phyloP scores from a whole-genome alignment of 306 rosid genomes.

The Canavalia gladiata region DNA sequence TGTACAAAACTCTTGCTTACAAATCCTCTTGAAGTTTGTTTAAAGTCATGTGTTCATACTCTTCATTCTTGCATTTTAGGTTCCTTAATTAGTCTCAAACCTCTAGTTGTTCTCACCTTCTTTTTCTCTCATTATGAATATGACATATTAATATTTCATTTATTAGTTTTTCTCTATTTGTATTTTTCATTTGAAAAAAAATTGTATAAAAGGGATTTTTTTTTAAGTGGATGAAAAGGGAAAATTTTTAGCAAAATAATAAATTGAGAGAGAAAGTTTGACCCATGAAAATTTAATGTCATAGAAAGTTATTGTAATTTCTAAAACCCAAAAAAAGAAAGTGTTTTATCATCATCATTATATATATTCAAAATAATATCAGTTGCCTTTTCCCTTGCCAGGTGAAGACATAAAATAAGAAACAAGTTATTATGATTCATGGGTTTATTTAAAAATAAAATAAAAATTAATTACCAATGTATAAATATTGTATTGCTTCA shows the following conservation, averaged over 20 bases:
- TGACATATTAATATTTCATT: not conserved
- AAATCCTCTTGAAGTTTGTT: slow-evolving; percentile 26
- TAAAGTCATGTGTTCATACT: slow-evolving; percentile 30
- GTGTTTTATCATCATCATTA: not conserved
- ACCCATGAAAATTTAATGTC: too few relatives aligned
- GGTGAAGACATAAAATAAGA: not conserved
- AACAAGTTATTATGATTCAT: not conserved
- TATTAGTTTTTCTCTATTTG: not conserved
- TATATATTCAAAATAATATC: not conserved
- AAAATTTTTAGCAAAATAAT: not conserved
- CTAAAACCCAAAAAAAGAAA: not conserved
- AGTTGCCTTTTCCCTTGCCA: not conserved
- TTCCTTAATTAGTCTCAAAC: not conserved
- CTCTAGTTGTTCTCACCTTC: not conserved
- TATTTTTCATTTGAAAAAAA: not conserved
- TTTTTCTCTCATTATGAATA: not conserved
- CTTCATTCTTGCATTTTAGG: slow-evolving; percentile 41
- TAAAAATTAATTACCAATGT: not conserved
- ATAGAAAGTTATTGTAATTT: not conserved
- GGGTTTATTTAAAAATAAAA: not conserved
- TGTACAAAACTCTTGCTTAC: slow-evolving; percentile 36
- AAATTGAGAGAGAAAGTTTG: not conserved
- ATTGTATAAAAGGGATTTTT: not conserved
- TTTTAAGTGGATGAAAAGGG: not conserved
- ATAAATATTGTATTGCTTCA: not conserved